These are phyloP conservation scores for Pichia sp. DNA, from an alignment of 1,139 yeast species.

Conservation along the genomic window DNA sequence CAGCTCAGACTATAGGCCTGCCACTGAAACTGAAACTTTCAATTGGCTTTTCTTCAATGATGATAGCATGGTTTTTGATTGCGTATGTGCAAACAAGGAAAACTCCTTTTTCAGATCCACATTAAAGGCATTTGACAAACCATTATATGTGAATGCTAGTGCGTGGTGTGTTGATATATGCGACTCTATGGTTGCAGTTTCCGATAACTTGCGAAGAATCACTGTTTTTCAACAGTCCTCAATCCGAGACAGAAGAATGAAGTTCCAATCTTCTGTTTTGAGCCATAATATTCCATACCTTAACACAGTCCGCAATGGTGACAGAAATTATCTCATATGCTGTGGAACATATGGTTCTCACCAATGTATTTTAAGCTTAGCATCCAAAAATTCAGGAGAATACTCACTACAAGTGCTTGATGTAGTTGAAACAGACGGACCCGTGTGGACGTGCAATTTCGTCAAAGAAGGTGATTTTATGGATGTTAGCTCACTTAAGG, in stretches of 20 bases:
- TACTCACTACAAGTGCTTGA: conserved; percentile 14
- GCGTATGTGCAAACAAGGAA: not conserved
- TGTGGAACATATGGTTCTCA: conserved; percentile 47
- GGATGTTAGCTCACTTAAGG: conserved; percentile 44
- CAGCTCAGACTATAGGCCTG: not conserved
- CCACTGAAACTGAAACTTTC: not conserved
- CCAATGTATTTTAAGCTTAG: conserved; percentile 17
- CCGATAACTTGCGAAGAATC: conserved; percentile 43
- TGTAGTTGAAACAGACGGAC: conserved; percentile 49
- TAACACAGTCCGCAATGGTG: conserved; percentile 33
- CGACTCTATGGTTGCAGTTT: conserved; percentile 42
- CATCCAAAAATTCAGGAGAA: conserved; percentile 30
- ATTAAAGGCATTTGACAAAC: not conserved
- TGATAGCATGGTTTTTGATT: conserved; percentile 1
- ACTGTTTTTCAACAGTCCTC: not conserved
- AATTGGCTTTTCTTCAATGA: not conserved
- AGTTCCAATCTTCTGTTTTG: conserved; percentile 39
- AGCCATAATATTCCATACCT: conserved; percentile 60
- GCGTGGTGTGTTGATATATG: conserved; percentile 62
- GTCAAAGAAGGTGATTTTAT: conserved; percentile 42
- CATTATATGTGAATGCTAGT: conserved; percentile 30
- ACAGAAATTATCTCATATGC: conserved; percentile 33
- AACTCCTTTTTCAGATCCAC: not conserved
- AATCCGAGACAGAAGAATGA: not conserved
- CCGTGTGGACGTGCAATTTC: conserved; percentile 31